Evolutionary conservation across 2,329 filamentous ascomycete genomes (phyloP), one percentile per base, ranked within the genome.

Genomic region (Colletotrichum spinosum): DNA sequence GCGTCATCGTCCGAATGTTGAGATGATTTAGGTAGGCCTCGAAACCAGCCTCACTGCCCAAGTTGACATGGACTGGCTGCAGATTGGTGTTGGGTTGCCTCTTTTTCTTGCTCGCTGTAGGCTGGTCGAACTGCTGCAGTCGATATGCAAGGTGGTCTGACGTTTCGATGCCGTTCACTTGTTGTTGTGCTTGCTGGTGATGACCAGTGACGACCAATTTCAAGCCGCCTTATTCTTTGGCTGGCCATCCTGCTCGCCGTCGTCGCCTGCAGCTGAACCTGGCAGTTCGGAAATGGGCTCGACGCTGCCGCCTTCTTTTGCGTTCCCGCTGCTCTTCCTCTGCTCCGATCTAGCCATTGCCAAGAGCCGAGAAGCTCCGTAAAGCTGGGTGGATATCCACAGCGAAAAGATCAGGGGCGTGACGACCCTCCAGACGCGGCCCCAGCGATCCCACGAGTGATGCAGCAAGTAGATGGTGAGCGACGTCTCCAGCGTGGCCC

Each of bases 361-460:
- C 10, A 52, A 55, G 15, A 67, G 57, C 15, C 65, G 55, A 9
- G 54, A 60, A 3, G 64, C 64, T 3, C 64, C 67, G 53, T 68
- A 68, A 17, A 68, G 55, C 56, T 68, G 67, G 1, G 67, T 68
- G 0, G 54, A 34, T 8, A 68, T 67, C 67, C 67, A 68, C 2
- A 68, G 39, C 6, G 59, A 50, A 12, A 68, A 68, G 11, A 68
- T 53, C 10, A 67, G 7, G 1, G 67, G 67, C 6, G 59, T 68
- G 35, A 68, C 37, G 17, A 67, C 45, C 5, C 45, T 33, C 67
- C 67, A 68, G 1, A 53, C 65, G 6, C 53, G 46, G 10, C 60
- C 59, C 67, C 67, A 68, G 8, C 60, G 55, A 34, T 65, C 17
- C 67, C 67, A 68, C 3, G 67, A 68, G 11, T 50, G 51, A 49